Base-by-base conservation (phyloP, 768 basidiomycete genomes). In the Amanita polypyramis region DNA sequence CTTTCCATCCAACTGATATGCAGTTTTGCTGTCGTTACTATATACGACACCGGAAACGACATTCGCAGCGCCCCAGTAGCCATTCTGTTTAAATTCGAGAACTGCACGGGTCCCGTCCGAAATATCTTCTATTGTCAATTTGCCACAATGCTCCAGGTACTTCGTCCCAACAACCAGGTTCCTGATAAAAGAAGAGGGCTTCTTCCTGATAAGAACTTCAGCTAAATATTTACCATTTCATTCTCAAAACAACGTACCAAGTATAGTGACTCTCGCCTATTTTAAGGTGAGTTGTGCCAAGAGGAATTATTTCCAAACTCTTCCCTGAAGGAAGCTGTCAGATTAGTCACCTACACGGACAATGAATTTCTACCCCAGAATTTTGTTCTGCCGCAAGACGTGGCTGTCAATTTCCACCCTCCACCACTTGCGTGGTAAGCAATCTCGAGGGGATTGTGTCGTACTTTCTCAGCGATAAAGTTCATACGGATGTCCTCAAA, bases 151-250 rank as follows among this genome's bases (percentile, higher is more conserved):
- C 59, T 92, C 90, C 21, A 94, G 73, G 60, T 93, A 94, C 58
- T 92, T 92, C 20, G 86, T 84, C 8, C 91, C 91, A 64, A 89
- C 82, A 78, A 93, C 82, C 49, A 94, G 67, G 63, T 92, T 92
- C 51, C 90, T 70, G 70, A 92, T 80, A 64, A 92, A 94, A 2
- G 86, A 86, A 0, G 87, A 89, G 1, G 90, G 90, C 54, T 84
- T 87, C 40, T 76, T 82, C 89, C 90, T 90, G 56, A 9, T 3
- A 19, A 33, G 42, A 25, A 30, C 11, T 35, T 41, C n/a, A 35
- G n/a, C 14, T 12, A 12, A 8, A 19, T 38, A 29, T 19, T 45
- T n/a, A 46, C 10, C 14, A 11, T 6, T 39, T 5, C n/a, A 10
- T 17, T 29, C 25, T 15, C 4, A 10, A 47, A 38, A 20, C 5